Base-by-base conservation (phyloP, 2,329 filamentous ascomycete species). In the Penicillium freii region DNA sequence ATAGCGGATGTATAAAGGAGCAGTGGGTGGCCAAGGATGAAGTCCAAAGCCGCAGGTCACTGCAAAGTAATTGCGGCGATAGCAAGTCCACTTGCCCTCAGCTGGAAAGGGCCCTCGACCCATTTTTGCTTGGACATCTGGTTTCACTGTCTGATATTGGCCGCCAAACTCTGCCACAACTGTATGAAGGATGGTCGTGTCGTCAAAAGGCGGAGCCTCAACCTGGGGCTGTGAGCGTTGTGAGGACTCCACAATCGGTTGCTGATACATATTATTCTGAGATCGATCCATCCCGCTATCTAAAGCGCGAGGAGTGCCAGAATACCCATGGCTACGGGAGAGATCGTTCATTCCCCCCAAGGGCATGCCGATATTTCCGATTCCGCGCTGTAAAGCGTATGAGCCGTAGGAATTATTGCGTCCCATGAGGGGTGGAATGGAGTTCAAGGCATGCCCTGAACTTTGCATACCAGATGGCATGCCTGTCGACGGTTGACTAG, bases 21-120 rank as follows among this genome's bases (percentile, higher is more conserved):
- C 77, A 74, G 52, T 74, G 72, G 66, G 66, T 71, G 69, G 80
- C 80, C 77, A 87, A 75, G 89, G 89, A 40, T 81, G 80, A 25
- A 96, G 77, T 13, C 82, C 83, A 74, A 88, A 96, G 3, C 88
- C 90, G 72, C 90, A 93, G 51, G 87, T 85, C 52, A 94, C 91
- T 0, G 90, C 88, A 71, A 96, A 94, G 75, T 96, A 96, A 72
- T 96, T 96, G 43, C 92, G 84, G 34, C 92, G 83, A 71, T 96
- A 96, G 76, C 92, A 96, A 0, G 92, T 96, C 91, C 91, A 96
- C 66, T 92, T 90, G 19, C 84, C 82, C 54, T 95, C 92, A 4
- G 83, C 83, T 36, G 87, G 79, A 71, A 96, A 96, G 76, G 96
- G 95, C 0, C 92, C 92, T 67, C 96, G 95, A 72, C 95, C 90